Conservation (phyloP, 148 eudicot species). For the Gaultheria prostrata region DNA sequence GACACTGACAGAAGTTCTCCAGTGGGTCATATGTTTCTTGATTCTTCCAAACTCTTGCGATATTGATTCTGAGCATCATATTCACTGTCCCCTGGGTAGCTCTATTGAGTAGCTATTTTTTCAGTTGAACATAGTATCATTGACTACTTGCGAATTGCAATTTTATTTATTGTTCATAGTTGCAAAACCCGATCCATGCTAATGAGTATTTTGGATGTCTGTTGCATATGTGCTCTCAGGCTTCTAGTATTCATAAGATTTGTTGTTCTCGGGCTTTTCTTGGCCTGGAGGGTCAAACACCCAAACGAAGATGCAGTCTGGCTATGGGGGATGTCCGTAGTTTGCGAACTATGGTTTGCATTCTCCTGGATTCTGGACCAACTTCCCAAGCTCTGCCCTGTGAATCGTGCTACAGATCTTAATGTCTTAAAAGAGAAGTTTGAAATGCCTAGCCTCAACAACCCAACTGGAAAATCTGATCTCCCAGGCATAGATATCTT, state of each 20-base stretch:
- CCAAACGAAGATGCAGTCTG: slow-evolving; percentile 85
- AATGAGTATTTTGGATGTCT: slow-evolving; percentile 9
- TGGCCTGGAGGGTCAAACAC: slow-evolving; percentile 71
- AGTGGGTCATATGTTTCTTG: not conserved
- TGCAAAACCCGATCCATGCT: not conserved
- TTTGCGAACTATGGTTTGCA: slow-evolving; percentile 94
- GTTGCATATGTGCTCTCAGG: slow-evolving; percentile 36
- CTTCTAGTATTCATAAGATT: slow-evolving; percentile 62
- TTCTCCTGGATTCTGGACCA: slow-evolving; percentile 96
- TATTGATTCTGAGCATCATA: not conserved
- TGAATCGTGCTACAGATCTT: slow-evolving; percentile 90
- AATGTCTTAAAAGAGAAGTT: slow-evolving; percentile 81
- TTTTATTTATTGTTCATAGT: not conserved
- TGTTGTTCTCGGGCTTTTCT: slow-evolving; percentile 69
- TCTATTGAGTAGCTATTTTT: not conserved
- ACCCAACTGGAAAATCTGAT: slow-evolving; percentile 92
- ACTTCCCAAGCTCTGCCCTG: slow-evolving; percentile 81
- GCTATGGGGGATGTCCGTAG: slow-evolving; percentile 96
- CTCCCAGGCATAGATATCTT: slow-evolving; percentile 85
- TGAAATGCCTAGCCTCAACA: slow-evolving; percentile 60
- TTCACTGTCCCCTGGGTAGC: not conserved
- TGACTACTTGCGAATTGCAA: not conserved
- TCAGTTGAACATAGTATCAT: not conserved
- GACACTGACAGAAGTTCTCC: not conserved
- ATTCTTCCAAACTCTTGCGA: not conserved